Base-by-base conservation (phyloP, 2,329 filamentous ascomycete species). In the Cladophialophora immunda region DNA sequence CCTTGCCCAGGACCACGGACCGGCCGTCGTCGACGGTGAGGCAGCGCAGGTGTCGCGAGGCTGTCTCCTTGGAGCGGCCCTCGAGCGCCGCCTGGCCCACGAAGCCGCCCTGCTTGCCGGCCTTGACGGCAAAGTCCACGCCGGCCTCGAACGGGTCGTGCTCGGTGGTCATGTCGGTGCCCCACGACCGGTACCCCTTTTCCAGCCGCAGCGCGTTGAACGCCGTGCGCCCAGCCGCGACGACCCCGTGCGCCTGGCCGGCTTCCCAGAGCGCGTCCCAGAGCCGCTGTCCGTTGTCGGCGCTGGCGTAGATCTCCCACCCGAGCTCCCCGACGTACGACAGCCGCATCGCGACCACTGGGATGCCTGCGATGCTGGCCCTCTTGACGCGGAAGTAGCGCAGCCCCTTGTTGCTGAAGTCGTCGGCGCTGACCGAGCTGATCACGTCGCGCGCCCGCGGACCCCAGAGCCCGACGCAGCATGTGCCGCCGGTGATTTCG, bases 381-480 rank as follows among this genome's bases (percentile, higher is more conserved):
- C 76, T 78, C 76, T 85, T 87, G 54, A 82, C 80, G 0, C 79
- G 78, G 67, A 86, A 82, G 62, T 86, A 84, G 0, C 83, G 81
- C 0, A 89, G 77, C 0, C 78, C 82, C 32, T 70, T 72, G 41
- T 70, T 69, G 8, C 61, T 57, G 36, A 63, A 72, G 38, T 72
- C 67, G 41, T 70, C 71, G 11, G 45, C 32, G 55, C 65, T 71
- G 65, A 85, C 75, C 0, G 73, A 72, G 4, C 75, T 71, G 41
- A 89, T 80, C 0, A 89, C 82, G 1, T 87, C 82, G 3, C 80
- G 78, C 0, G 87, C 79, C 11, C 78, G 81, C 53, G 88, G 88
- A 0, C 87, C 87, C 86, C 87, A 90, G 17, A 90, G 83, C 0
- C 87, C 87, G 22, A 90, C 80, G 66, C 84, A 85, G 72, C 87